These are phyloP conservation scores for Sporothrix luriei DNA, from an alignment of 2,329 filamentous ascomycete species.

Conservation along the genomic window DNA sequence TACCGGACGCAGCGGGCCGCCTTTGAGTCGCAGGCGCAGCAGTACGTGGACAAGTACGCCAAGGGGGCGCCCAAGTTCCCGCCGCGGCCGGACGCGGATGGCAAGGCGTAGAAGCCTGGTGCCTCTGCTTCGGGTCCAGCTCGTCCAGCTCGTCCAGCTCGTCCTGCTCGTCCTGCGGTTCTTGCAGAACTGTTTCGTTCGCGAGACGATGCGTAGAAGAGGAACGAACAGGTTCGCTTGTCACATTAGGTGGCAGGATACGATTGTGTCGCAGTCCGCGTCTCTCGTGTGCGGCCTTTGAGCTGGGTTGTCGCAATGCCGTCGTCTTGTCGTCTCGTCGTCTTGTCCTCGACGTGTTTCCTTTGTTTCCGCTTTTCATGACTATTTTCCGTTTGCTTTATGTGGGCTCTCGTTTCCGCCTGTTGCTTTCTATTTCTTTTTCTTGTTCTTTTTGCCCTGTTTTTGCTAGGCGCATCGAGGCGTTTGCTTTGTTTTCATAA, in stretches of 20 bases:
- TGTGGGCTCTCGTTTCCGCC: neutral
- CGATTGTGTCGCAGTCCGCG: too few species aligned
- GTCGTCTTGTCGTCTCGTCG: too few species aligned
- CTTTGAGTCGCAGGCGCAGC: constrained; percentile 74
- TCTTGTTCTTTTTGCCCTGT: neutral
- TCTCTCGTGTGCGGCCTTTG: too few species aligned
- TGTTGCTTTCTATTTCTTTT: neutral
- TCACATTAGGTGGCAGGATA: too few species aligned
- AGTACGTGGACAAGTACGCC: constrained; percentile 76
- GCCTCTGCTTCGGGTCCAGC: neutral
- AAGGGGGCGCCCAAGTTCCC: constrained; percentile 42
- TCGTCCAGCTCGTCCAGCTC: neutral
- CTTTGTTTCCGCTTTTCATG: too few species aligned
- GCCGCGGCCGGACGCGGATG: neutral
- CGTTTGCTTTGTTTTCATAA: neutral
- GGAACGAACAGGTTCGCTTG: too few species aligned
- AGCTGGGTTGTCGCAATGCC: too few species aligned
- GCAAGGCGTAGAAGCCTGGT: neutral
- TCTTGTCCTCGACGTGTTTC: too few species aligned
- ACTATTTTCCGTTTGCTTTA: too few species aligned
- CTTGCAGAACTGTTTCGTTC: too few species aligned
- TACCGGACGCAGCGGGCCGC: constrained; percentile 67
- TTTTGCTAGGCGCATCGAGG: neutral
- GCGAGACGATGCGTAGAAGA: too few species aligned
- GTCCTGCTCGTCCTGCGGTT: too few species aligned